A percentile compares a stretch with the other conserved stretches of the same genome.
Evolutionary conservation across 257 asterid species (phyloP).

Genomic region (Solanum dulcamara): DNA sequence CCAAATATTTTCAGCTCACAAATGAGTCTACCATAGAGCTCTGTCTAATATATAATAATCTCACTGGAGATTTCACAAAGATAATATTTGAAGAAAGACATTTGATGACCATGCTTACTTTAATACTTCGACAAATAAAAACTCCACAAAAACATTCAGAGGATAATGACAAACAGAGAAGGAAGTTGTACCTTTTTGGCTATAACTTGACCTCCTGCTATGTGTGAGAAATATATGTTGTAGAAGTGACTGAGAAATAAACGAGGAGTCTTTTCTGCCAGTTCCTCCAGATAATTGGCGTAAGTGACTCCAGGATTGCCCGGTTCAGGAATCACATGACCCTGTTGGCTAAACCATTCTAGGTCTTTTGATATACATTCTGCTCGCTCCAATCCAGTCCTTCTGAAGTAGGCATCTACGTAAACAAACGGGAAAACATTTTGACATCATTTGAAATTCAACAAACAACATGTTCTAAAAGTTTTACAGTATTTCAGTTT

Average conservation of each 20-base stretch:
- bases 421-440: background rate
- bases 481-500: background rate
- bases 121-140: background rate
- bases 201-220: constrained; percentile 84
- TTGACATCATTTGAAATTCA: background rate
- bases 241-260: constrained; percentile 73
- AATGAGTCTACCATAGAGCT: background rate
- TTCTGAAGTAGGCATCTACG: constrained; percentile 82
- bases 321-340: constrained; percentile 57
- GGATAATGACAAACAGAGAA: background rate
- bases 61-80: background rate
- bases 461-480: background rate
- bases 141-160: background rate
- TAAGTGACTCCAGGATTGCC: constrained; percentile 65
- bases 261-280: constrained; percentile 66
- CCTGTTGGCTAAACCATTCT: constrained; percentile 55
- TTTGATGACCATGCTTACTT: background rate
- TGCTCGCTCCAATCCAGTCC: constrained; percentile 80
- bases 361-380: constrained; percentile 49
- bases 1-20: background rate
- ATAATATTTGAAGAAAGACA: background rate
- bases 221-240: constrained; percentile 86
- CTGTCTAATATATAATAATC: background rate
- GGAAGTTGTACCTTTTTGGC: constrained; percentile 53
- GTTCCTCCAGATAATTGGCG: constrained; percentile 55